Evolutionary conservation across 1,284 basidiomycete genomes (phyloP).

Genomic region (Boletus hoseneyae): DNA sequence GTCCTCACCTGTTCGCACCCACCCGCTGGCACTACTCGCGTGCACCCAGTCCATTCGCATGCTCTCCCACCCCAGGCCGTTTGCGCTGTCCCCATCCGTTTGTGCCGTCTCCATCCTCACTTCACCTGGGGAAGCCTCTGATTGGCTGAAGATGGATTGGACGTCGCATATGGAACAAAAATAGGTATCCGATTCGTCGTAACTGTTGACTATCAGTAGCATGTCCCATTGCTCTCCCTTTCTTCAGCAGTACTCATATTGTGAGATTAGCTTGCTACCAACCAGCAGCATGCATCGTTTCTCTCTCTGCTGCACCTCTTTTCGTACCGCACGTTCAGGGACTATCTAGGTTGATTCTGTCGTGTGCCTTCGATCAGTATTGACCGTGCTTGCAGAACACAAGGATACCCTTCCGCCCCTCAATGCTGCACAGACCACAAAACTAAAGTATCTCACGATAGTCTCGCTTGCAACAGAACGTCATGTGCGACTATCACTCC

Average conservation of each 20-base stretch:
- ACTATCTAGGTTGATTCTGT: constrained; percentile 60
- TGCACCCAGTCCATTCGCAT: no score
- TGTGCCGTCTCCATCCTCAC: no score
- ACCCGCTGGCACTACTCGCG: no score
- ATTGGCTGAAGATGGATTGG: no score
- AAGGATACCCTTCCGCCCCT: constrained; percentile 66
- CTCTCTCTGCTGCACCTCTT: constrained; percentile 78
- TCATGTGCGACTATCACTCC: constrained; percentile 50
- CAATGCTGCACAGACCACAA: constrained; percentile 69
- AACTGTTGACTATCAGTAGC: no score
- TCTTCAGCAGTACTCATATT: constrained; percentile 5
- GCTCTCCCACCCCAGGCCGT: no score
- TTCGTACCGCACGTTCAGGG: constrained; percentile 80
- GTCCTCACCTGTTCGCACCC: no score
- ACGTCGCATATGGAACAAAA: no score
- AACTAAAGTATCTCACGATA: constrained; percentile 90
- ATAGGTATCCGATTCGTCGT: no score
- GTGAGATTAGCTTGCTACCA: constrained; percentile 54
- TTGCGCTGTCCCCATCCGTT: no score
- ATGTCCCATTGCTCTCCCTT: constrained; percentile 18
- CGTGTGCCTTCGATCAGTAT: neutral
- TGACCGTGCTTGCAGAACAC: constrained; percentile 46
- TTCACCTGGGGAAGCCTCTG: no score
- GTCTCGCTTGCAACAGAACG: constrained; percentile 73
- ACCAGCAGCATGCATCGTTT: constrained; percentile 58